phyloP scores from a whole-genome alignment of 2,329 filamentous ascomycete genomes.

The Penicillium hordei region DNA sequence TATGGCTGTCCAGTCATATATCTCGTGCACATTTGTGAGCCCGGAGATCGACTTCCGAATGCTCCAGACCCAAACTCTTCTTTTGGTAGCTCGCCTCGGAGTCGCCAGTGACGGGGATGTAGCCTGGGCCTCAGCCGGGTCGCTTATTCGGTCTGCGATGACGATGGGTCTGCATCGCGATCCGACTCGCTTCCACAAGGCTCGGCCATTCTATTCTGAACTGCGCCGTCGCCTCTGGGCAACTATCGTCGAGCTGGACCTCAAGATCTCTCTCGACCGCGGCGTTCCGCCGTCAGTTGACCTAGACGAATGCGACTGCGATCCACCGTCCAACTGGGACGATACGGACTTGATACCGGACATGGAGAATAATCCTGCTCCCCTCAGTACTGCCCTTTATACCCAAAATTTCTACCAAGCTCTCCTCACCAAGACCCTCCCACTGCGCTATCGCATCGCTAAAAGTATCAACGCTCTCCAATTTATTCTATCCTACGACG shows the following conservation, averaged over 20 bases:
- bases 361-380: constrained; percentile 27
- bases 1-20: constrained; percentile 37
- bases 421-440: constrained; percentile 30
- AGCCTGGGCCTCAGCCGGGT: constrained; percentile 40
- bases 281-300: constrained; percentile 37
- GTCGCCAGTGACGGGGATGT: constrained; percentile 34
- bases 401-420: constrained; percentile 33
- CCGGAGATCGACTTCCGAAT: constrained; percentile 32
- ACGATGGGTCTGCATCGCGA: constrained; percentile 46
- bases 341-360: constrained; percentile 35
- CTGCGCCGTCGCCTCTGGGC: constrained; percentile 49
- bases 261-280: constrained; percentile 39
- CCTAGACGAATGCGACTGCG: constrained; percentile 39
- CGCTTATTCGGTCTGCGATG: constrained; percentile 43
- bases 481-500: constrained; percentile 36
- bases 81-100: constrained; percentile 36
- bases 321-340: constrained; percentile 40
- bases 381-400: constrained; percentile 14
- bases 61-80: constrained; percentile 36
- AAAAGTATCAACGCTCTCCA: constrained; percentile 32
- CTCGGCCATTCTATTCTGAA: constrained; percentile 42
- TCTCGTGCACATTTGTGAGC: constrained; percentile 34
- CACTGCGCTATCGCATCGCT: constrained; percentile 32
- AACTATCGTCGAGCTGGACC: constrained; percentile 45
- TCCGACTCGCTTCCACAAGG: constrained; percentile 35